Conservation (phyloP, 2,329 filamentous ascomycete genomes). For the Monilinia laxa region DNA sequence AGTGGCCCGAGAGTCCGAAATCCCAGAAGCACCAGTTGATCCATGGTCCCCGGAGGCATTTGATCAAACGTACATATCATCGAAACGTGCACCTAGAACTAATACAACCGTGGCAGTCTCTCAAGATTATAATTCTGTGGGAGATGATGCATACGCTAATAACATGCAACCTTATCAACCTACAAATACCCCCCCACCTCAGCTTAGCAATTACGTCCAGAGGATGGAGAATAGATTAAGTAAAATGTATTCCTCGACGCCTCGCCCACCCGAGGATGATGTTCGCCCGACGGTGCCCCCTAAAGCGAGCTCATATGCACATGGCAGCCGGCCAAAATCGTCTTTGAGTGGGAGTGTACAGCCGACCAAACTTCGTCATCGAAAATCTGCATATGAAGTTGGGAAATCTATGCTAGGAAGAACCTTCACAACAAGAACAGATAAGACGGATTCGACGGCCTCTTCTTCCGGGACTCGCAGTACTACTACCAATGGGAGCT, state of each 20-base stretch:
- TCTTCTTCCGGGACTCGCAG: slow-evolving; percentile 72
- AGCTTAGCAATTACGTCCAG: slow-evolving; percentile 83
- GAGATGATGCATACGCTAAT: slow-evolving; percentile 44
- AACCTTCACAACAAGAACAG: slow-evolving; percentile 83
- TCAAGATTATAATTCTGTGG: slow-evolving; percentile 54
- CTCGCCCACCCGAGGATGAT: slow-evolving; percentile 29
- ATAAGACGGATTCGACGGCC: slow-evolving; percentile 70
- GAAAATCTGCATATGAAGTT: slow-evolving; percentile 79
- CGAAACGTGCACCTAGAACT: slow-evolving; percentile 50
- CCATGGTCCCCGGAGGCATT: slow-evolving; percentile 94
- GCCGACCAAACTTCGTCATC: slow-evolving; percentile 54
- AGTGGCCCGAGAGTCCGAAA: slow-evolving; percentile 54
- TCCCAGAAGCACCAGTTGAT: slow-evolving; percentile 59
- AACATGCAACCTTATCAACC: slow-evolving; percentile 38
- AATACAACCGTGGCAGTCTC: slow-evolving; percentile 71
- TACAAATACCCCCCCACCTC: slow-evolving; percentile 60
- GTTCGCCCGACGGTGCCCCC: slow-evolving; percentile 42
- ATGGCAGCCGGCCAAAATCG: slow-evolving; percentile 54
- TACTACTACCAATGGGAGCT: slow-evolving; percentile 61
- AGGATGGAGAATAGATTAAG: slow-evolving; percentile 81
- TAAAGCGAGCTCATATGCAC: slow-evolving; percentile 49
- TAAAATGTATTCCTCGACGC: slow-evolving; percentile 36
- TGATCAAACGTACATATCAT: slow-evolving; percentile 46
- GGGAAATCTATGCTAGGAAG: slow-evolving; percentile 67
- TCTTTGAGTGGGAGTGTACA: slow-evolving; percentile 50